These are phyloP conservation scores for Aspergillus pseudonomiae DNA, from an alignment of 2,329 filamentous ascomycete genomes.

Conservation along the genomic window DNA sequence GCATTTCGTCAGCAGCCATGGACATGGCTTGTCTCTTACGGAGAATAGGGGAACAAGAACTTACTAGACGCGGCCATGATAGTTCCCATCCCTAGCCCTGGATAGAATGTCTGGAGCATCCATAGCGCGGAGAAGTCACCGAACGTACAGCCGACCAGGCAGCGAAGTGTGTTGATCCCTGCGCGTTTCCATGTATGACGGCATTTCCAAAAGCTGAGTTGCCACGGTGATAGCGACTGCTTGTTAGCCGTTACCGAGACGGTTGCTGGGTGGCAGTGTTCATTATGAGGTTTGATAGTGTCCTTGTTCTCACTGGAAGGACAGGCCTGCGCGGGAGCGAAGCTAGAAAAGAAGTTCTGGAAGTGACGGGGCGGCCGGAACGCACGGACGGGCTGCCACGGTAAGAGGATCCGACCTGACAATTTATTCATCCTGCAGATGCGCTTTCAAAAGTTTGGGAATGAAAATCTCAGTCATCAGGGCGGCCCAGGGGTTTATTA, in stretches of 20 bases:
- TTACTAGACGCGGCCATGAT: conserved; percentile 59
- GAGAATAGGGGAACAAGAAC: conserved; percentile 6
- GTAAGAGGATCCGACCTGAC: not conserved
- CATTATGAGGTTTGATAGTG: not conserved
- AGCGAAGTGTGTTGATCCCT: conserved; percentile 58
- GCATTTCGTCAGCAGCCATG: not conserved
- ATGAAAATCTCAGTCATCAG: not conserved
- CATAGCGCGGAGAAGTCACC: conserved; percentile 63
- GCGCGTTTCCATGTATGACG: conserved; percentile 53
- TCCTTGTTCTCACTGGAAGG: not conserved
- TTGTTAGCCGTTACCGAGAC: not conserved
- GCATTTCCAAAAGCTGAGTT: conserved; percentile 39
- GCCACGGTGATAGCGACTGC: not conserved
- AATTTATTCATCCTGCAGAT: not conserved
- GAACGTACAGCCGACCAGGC: conserved; percentile 57
- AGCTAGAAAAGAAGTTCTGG: not conserved
- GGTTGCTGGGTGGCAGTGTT: not conserved
- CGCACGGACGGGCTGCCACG: not conserved
- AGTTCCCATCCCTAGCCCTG: conserved; percentile 50
- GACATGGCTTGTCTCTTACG: not conserved
- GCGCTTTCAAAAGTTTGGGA: not conserved
- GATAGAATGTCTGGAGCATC: conserved; percentile 54
- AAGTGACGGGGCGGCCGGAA: not conserved
- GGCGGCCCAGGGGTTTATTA: not conserved
- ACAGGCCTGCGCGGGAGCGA: not conserved